phyloP scores from a whole-genome alignment of 2,329 filamentous ascomycete genomes.

The Alternaria atra region DNA sequence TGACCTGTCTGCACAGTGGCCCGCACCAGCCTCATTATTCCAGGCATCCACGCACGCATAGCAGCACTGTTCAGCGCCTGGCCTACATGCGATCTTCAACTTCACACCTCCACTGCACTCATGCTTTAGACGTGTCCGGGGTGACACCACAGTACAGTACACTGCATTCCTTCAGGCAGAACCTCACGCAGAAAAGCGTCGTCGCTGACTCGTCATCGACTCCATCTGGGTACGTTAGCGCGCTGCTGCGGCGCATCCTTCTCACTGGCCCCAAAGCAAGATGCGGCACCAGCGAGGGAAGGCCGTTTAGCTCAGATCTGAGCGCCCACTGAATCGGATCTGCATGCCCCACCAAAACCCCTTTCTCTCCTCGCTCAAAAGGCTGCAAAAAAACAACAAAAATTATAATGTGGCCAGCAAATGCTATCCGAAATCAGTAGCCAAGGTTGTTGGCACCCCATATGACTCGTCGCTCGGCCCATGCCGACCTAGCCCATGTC shows the following conservation, averaged over 20 bases:
- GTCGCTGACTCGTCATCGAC: conserved; percentile 28
- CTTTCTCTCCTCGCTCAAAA: conserved; percentile 23
- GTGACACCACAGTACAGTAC: conserved; percentile 7
- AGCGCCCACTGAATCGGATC: conserved; percentile 46
- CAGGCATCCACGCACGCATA: conserved; percentile 10
- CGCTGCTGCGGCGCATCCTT: conserved; percentile 17
- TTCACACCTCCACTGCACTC: conserved; percentile 6
- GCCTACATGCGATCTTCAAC: conserved; percentile 5
- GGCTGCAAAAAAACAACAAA: conserved; percentile 27
- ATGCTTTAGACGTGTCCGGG: conserved; percentile 13
- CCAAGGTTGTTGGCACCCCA: conserved; percentile 6
- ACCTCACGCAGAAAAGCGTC: conserved; percentile 4
- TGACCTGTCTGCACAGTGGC: conserved; percentile 26
- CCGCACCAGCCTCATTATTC: conserved; percentile 21
- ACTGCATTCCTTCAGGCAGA: background rate
- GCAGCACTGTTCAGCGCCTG: conserved; percentile 5
- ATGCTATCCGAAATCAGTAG: conserved; percentile 6
- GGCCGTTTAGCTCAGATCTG: conserved; percentile 47
- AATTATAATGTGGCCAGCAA: conserved; percentile 18
- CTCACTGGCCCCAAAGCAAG: conserved; percentile 30
- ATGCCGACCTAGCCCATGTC: conserved; percentile 10
- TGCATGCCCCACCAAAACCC: conserved; percentile 41
- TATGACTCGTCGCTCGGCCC: conserved; percentile 5
- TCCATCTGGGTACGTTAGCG: conserved; percentile 19
- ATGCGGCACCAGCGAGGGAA: conserved; percentile 41